phyloP scores from a whole-genome alignment of 441 rosid species.

The Erodium texanum region DNA sequence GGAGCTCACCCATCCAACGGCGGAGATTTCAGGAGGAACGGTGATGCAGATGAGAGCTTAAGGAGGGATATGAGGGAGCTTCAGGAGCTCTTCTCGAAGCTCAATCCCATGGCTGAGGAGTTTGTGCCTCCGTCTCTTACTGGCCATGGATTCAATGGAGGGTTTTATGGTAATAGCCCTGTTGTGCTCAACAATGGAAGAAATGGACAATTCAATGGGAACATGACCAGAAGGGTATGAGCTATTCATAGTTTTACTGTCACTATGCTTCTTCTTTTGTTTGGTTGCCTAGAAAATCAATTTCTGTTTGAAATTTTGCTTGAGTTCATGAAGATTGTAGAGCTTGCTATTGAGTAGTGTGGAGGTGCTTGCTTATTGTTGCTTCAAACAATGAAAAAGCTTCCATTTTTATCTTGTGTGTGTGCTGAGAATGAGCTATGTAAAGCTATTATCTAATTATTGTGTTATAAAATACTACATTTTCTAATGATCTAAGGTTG shows the following conservation, averaged over 20 bases:
- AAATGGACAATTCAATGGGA: constrained; percentile 31
- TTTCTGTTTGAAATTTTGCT: not conserved
- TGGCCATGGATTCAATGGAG: constrained; percentile 25
- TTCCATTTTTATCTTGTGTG: not conserved
- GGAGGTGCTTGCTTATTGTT: not conserved
- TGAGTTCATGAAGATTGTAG: too few relatives aligned
- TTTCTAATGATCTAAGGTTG: not conserved
- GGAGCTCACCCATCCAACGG: constrained; percentile 28
- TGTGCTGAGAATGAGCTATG: not conserved
- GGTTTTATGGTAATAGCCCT: constrained; percentile 30
- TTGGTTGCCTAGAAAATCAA: not conserved
- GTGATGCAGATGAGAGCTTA: constrained; percentile 36
- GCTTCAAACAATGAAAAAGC: constrained; percentile 1
- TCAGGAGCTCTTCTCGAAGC: constrained; percentile 76
- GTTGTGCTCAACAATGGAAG: constrained; percentile 17
- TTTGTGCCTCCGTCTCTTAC: constrained; percentile 71
- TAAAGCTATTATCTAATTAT: not conserved
- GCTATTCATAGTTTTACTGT: not conserved
- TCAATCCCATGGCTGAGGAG: constrained; percentile 84
- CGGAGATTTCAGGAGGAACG: constrained; percentile 7
- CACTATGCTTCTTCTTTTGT: not conserved
- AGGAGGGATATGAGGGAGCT: constrained; percentile 62
- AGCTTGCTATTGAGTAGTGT: not conserved
- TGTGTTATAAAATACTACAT: not conserved
- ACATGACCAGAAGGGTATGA: constrained; percentile 45